Evolutionary conservation across 2,329 filamentous ascomycete genomes (phyloP), one percentile per base, ranked within the genome.

Genomic region (Phialophora tarda): DNA sequence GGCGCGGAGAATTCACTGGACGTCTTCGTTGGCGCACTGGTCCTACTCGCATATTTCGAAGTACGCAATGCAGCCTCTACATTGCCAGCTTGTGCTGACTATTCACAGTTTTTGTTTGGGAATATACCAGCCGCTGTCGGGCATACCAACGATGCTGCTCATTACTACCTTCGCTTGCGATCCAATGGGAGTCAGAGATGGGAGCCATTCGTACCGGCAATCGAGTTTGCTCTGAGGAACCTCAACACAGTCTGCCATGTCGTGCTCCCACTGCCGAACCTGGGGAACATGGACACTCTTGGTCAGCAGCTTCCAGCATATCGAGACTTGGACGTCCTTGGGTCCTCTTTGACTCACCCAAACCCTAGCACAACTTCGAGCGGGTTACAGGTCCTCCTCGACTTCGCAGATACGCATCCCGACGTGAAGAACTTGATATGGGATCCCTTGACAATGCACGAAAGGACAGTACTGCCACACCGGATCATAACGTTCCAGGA

Each of bases 161-260:
- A 47, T 55, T 64, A 53, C 21, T 64, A 10, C 23, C 44, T n/a
- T 55, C 44, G 23, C 51, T 14, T 59, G 41, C 38, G 53, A 32
- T 32, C 26, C 24, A 26, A 32, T n/a, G 51, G 7, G 2, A 26
- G 7, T 30, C 51, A 26, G 14, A 48, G 8, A 30, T 54, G 23
- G 56, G 34, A 32, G 30, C 41, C 23, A 28, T 34, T n/a, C 26
- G 54, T 5, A 17, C 12, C 58, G 12, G 24, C 55, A 7, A 64
- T 64, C 44, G 30, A 38, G n/a, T 59, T 32, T 26, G 30, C 55
- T n/a, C 63, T 63, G 34, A 64, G 61, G 12, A 68, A 72, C 44
- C 58, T 72, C 54, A 67, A 62, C n/a, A 50, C 67, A 17, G 56
- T 70, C 38, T 66, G 67, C 44, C 64, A 64, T 47, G 62, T 72